Evolutionary conservation across 1,139 yeast species (phyloP).

Genomic region (Sugiyamaella novakii): DNA sequence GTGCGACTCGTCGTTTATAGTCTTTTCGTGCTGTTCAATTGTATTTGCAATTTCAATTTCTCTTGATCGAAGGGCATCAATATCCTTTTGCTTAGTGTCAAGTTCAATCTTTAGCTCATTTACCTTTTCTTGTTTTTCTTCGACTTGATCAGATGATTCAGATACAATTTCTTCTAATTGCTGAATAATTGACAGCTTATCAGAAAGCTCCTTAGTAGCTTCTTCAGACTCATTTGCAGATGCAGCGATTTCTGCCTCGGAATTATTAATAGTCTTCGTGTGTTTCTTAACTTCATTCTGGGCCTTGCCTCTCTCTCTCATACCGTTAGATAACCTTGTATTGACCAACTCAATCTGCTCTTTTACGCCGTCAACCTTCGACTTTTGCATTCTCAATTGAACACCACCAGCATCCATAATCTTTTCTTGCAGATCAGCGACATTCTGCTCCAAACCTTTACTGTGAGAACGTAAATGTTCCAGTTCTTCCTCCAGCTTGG

Average conservation of each 20-base stretch:
- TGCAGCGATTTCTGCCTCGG: slow-evolving; percentile 40
- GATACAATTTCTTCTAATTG: slow-evolving; percentile 44
- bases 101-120: slow-evolving; percentile 50
- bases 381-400: slow-evolving; percentile 73
- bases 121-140: slow-evolving; percentile 41
- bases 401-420: slow-evolving; percentile 94
- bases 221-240: slow-evolving; percentile 41
- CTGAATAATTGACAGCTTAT: slow-evolving; percentile 31
- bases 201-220: slow-evolving; percentile 45
- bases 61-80: slow-evolving; percentile 63
- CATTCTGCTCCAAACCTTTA: slow-evolving; percentile 58
- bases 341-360: slow-evolving; percentile 66
- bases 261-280: slow-evolving; percentile 50
- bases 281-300: slow-evolving; percentile 66
- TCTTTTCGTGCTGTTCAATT: slow-evolving; percentile 57
- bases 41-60: slow-evolving; percentile 70
- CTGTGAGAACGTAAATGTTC: slow-evolving; percentile 56
- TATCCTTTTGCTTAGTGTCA: slow-evolving; percentile 54
- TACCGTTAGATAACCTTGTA: slow-evolving; percentile 63
- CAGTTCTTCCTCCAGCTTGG: slow-evolving; percentile 45
- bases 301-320: slow-evolving; percentile 61
- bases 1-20: slow-evolving; percentile 48
- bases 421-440: slow-evolving; percentile 65
- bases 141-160: slow-evolving; percentile 37
- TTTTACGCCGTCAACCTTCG: slow-evolving; percentile 75